These are phyloP conservation scores for Diplosphaera chodatii DNA, from an alignment of 139 green algal genomes.

Conservation along the genomic window DNA sequence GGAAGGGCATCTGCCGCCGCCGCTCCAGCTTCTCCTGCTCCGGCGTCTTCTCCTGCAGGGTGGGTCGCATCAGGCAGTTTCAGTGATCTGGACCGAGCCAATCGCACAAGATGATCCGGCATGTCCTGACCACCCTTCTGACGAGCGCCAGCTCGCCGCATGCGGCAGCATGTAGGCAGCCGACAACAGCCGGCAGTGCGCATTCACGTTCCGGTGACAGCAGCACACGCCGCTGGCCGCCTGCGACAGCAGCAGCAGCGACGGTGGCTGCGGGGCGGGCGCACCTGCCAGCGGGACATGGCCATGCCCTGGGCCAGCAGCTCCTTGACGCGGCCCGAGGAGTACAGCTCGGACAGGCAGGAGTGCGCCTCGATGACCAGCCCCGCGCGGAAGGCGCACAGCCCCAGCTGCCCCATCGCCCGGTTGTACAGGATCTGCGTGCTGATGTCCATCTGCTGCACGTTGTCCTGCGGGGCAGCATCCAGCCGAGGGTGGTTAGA, in stretches of 20 bases:
- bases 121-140: no score
- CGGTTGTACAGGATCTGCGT: conserved; percentile 99
- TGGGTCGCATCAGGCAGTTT: no score
- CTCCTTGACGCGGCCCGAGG: conserved; percentile 90
- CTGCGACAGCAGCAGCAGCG: no score
- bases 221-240: no score
- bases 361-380: conserved; percentile 83
- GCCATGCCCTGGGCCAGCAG: conserved; percentile 84
- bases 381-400: conserved; percentile 84
- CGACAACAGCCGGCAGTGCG: no score
- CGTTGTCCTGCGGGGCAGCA: conserved; percentile 42
- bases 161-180: no score
- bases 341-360: conserved; percentile 93
- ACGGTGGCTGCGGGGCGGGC: no score
- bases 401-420: conserved; percentile 89
- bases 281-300: conserved; percentile 29
- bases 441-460: conserved; percentile 82
- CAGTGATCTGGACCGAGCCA: no score
- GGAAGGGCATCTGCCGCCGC: conserved; percentile 94
- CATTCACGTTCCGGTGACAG: no score
- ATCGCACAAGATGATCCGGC: no score
- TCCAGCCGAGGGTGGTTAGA: no score
- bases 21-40: conserved; percentile 97
- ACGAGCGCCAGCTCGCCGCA: no score
- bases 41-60: conserved; percentile 70